Percentiles rank a stretch among this genome's conserved stretches.
phyloP scores from a whole-genome alignment of 75 land plant species.

The Adiantum capillusveneris region DNA sequence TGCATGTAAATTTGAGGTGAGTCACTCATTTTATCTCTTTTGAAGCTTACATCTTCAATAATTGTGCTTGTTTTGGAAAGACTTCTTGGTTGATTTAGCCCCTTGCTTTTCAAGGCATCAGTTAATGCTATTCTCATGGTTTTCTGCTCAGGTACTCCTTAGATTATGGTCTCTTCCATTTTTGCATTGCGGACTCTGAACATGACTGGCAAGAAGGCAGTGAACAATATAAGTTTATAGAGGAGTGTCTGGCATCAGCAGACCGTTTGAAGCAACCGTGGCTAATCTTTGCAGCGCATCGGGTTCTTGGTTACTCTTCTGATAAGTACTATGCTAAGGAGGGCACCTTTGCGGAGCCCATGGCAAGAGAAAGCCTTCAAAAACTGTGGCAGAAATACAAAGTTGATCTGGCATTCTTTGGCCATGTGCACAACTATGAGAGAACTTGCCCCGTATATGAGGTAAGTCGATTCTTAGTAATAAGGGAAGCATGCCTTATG shows the following conservation, averaged over 20 bases:
- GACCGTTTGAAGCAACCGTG: constrained; percentile 95
- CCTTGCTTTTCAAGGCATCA: no score
- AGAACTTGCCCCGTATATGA: constrained; percentile 91
- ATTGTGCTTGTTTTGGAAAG: no score
- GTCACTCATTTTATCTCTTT: no score
- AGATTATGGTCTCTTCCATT: constrained; percentile 88
- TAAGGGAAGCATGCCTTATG: background rate
- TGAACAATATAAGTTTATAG: constrained; percentile 81
- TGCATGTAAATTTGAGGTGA: no score
- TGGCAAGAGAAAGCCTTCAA: constrained; percentile 86
- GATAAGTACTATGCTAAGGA: constrained; percentile 39
- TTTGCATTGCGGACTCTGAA: constrained; percentile 90
- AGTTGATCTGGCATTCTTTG: constrained; percentile 89
- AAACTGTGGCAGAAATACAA: constrained; percentile 91
- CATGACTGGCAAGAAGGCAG: constrained; percentile 90
- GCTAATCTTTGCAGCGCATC: constrained; percentile 89
- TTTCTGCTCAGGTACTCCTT: constrained; percentile 65
- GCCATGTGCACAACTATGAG: constrained; percentile 90
- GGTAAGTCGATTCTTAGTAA: constrained; percentile 26
- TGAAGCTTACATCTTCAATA: no score
- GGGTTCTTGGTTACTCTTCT: constrained; percentile 89
- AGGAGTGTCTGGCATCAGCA: constrained; percentile 72
- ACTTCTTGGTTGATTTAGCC: no score
- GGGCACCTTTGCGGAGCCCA: constrained; percentile 84
- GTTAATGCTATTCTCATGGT: no score